Evolutionary conservation across 805 yeast genomes (phyloP).

Genomic region (Saturnispora halmiae): DNA sequence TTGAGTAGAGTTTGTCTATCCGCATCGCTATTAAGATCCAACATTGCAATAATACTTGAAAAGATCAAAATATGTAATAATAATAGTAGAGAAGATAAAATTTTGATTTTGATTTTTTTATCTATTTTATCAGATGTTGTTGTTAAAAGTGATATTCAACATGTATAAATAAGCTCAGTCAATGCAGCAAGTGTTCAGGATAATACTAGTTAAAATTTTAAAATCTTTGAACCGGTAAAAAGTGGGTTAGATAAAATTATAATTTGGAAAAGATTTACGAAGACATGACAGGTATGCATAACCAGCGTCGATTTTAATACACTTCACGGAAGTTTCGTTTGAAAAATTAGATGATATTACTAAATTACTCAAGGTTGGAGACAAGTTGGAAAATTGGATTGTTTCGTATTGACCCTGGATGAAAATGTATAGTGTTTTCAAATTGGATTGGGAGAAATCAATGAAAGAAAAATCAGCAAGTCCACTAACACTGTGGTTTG

Average conservation of each 20-base stretch:
- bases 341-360: not conserved
- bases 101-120: not conserved
- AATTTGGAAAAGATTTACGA: not conserved
- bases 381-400: not conserved
- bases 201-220: not conserved
- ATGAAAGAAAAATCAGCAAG: not conserved
- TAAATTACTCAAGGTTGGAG: not conserved
- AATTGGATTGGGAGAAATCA: not conserved
- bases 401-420: not conserved
- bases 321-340: not conserved
- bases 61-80: not conserved
- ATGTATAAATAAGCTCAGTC: too few species aligned
- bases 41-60: not conserved
- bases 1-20: constrained; percentile 18
- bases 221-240: not conserved
- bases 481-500: not conserved
- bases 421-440: not conserved
- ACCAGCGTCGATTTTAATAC: not conserved
- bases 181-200: not conserved
- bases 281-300: not conserved
- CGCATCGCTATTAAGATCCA: constrained; percentile 7
- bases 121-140: too few species aligned
- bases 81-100: not conserved
- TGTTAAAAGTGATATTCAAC: too few species aligned
- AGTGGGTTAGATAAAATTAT: not conserved